phyloP scores from a whole-genome alignment of 441 rosid genomes.

The Raphanus hybrid region DNA sequence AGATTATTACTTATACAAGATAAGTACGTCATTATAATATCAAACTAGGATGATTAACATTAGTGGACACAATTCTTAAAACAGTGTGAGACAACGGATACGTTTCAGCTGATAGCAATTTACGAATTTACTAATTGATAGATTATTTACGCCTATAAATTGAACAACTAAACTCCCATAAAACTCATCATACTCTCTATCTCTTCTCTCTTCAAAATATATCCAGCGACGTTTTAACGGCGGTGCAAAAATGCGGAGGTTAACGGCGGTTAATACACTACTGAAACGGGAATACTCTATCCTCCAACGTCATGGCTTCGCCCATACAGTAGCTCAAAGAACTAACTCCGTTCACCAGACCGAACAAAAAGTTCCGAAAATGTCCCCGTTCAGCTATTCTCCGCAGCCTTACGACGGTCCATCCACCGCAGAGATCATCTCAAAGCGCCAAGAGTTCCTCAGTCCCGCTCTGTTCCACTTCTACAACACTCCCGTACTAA shows the following conservation, averaged over 20 bases:
- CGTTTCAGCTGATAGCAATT: constrained; percentile 11
- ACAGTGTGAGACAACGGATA: constrained; percentile 8
- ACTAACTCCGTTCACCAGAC: constrained; percentile 29
- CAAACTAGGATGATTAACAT: too few relatives aligned
- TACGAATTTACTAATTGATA: neutral
- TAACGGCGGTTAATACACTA: constrained; percentile 38
- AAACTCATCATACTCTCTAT: neutral
- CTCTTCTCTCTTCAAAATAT: neutral
- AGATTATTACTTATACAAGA: too few relatives aligned
- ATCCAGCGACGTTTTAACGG: neutral
- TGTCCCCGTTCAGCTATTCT: constrained; percentile 73
- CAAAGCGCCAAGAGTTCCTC: constrained; percentile 71
- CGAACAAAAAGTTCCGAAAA: constrained; percentile 49
- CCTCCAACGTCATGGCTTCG: constrained; percentile 40
- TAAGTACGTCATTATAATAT: too few relatives aligned
- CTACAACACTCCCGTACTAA: constrained; percentile 66
- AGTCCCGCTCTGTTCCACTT: constrained; percentile 75
- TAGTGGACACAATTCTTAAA: neutral
- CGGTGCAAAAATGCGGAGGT: constrained; percentile 50
- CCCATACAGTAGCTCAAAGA: constrained; percentile 47
- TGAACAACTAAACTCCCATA: neutral
- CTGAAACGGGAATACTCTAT: constrained; percentile 37
- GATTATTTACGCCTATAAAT: neutral
- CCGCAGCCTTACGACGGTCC: constrained; percentile 87
- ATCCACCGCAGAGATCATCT: constrained; percentile 65